Percentiles rank a stretch among this genome's conserved stretches.
Conservation (phyloP, 2,329 filamentous ascomycete species). For the Fusarium guadeloupense region DNA sequence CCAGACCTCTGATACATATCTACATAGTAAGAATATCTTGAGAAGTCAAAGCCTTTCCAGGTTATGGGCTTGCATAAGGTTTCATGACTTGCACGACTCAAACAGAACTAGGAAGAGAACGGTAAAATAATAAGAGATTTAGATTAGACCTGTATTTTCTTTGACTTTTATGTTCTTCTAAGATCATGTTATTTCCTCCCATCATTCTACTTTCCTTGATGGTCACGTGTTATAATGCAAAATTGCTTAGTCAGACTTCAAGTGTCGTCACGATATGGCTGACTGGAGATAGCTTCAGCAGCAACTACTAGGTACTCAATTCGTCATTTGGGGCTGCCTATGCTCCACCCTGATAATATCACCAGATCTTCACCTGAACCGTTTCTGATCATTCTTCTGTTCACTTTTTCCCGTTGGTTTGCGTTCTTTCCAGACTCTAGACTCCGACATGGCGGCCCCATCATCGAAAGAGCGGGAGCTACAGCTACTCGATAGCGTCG, state of each 20-base stretch:
- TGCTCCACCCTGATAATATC: background rate
- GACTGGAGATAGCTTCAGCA: slow-evolving; percentile 26
- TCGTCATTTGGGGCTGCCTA: slow-evolving; percentile 42
- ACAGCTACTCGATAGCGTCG: slow-evolving; percentile 83
- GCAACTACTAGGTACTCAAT: too few relatives aligned
- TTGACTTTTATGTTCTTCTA: too few relatives aligned
- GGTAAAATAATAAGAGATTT: too few relatives aligned
- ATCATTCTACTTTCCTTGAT: too few relatives aligned
- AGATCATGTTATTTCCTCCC: too few relatives aligned
- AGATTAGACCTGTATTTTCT: too few relatives aligned
- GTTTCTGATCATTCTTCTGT: background rate
- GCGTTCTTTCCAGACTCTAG: background rate
- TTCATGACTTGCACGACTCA: too few relatives aligned
- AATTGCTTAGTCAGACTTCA: slow-evolving; percentile 38
- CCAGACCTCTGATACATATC: too few relatives aligned
- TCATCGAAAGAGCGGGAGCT: slow-evolving; percentile 76
- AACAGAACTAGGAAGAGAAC: too few relatives aligned
- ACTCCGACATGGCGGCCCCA: slow-evolving; percentile 48
- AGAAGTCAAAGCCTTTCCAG: too few relatives aligned
- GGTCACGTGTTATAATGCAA: slow-evolving; percentile 18
- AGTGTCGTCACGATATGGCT: slow-evolving; percentile 35
- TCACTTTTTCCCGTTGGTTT: background rate
- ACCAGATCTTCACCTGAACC: background rate
- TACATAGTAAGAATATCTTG: too few relatives aligned
- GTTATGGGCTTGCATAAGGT: too few relatives aligned